Conservation (phyloP, 257 asterid genomes). For the Solanum ahanhuiri region DNA sequence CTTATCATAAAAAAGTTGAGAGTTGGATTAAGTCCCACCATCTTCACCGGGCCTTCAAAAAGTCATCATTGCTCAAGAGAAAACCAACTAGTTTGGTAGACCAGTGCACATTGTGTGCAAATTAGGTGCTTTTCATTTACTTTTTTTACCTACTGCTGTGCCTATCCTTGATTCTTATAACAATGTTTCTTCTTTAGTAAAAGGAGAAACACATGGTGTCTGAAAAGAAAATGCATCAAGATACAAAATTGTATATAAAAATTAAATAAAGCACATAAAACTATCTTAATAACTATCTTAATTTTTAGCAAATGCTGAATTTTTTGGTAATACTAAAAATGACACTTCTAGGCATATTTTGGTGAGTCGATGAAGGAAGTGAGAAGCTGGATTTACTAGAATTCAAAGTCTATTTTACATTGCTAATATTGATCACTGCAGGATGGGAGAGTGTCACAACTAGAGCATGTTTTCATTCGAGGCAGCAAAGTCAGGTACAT, state of each 20-base stretch:
- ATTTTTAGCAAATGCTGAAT: not conserved
- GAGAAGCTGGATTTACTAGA: not conserved
- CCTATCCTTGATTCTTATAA: not conserved
- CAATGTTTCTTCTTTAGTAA: not conserved
- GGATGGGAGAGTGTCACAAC: conserved; percentile 93
- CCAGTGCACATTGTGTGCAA: not conserved
- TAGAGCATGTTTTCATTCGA: conserved; percentile 93
- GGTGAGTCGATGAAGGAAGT: not conserved
- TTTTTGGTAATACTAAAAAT: not conserved
- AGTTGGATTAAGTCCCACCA: not conserved
- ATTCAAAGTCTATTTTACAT: not conserved
- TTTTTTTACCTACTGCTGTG: not conserved
- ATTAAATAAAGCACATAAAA: not conserved
- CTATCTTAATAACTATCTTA: not conserved
- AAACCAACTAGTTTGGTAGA: not conserved
- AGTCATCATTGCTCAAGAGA: not conserved
- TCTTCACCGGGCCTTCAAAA: not conserved
- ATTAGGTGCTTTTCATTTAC: not conserved
- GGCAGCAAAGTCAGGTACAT: conserved; percentile 94
- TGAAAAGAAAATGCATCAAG: not conserved
- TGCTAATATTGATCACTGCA: conserved; percentile 12
- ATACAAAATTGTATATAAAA: not conserved
- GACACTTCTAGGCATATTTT: not conserved
- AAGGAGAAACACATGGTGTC: not conserved
- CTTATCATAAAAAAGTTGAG: not conserved